phyloP scores from a whole-genome alignment of 1,139 yeast genomes.

The Yamadazyma aaseri region DNA sequence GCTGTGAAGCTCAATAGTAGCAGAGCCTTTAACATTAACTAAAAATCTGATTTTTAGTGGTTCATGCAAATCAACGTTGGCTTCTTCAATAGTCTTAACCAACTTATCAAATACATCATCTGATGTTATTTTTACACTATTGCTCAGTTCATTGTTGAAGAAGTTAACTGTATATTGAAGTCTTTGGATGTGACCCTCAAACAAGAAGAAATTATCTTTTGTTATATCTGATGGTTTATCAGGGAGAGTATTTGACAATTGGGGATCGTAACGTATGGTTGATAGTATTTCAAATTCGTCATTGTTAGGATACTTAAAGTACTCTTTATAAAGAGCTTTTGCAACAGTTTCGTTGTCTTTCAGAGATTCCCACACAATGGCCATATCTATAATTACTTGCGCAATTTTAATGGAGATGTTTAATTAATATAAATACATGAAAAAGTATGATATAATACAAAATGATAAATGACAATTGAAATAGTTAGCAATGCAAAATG shows the following conservation, averaged over 20 bases:
- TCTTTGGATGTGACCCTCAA: slow-evolving; percentile 64
- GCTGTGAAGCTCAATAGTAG: slow-evolving; percentile 51
- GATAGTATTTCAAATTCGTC: slow-evolving; percentile 55
- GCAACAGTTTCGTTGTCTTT: slow-evolving; percentile 8
- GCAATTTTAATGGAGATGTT: background rate
- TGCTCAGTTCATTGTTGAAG: slow-evolving; percentile 34
- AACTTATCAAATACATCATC: slow-evolving; percentile 45
- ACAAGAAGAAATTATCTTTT: slow-evolving; percentile 51
- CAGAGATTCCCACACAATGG: background rate
- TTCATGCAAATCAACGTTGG: slow-evolving; percentile 24
- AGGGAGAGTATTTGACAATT: slow-evolving; percentile 30
- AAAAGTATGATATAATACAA: background rate
- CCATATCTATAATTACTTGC: background rate
- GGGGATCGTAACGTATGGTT: slow-evolving; percentile 74
- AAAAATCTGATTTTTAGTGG: slow-evolving; percentile 64
- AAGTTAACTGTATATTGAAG: slow-evolving; percentile 51
- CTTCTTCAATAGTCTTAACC: slow-evolving; percentile 35
- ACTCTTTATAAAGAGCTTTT: slow-evolving; percentile 13
- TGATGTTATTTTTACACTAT: slow-evolving; percentile 37
- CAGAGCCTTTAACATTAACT: slow-evolving; percentile 46
- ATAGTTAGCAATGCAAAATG: no score
- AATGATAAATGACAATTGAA: background rate
- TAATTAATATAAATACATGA: background rate
- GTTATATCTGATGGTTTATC: slow-evolving; percentile 24
- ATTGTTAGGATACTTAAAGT: slow-evolving; percentile 14